Evolutionary conservation across 1,284 basidiomycete genomes (phyloP).

Genomic region (Malassezia furfur): DNA sequence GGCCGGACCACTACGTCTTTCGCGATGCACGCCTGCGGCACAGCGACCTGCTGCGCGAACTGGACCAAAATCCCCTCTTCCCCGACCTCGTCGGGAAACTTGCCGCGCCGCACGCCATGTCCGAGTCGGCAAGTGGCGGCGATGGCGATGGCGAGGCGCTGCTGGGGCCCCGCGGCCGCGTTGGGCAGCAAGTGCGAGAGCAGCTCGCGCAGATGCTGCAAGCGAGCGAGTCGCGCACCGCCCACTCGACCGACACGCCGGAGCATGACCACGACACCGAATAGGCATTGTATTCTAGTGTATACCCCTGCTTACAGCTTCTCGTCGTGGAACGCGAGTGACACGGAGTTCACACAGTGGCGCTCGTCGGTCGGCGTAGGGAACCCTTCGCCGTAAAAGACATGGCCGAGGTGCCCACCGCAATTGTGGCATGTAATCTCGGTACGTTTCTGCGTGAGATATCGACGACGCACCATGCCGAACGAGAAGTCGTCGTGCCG

Average conservation of each 20-base stretch:
- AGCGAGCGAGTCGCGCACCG: no score
- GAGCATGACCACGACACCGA: no score
- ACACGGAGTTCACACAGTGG: constrained; percentile 68
- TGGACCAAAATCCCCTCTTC: constrained; percentile 5
- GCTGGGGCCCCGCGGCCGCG: background rate
- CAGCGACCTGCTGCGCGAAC: constrained; percentile 12
- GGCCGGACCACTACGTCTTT: constrained; percentile 8
- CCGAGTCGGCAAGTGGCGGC: no score
- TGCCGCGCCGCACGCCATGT: no score
- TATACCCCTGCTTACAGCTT: constrained; percentile 19
- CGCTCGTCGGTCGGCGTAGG: constrained; percentile 59
- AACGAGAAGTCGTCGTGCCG: constrained; percentile 51
- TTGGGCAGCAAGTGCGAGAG: constrained; percentile 2
- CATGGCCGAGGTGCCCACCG: constrained; percentile 82
- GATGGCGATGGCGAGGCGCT: background rate
- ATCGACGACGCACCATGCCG: constrained; percentile 45
- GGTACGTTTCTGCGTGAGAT: constrained; percentile 50
- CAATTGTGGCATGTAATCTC: constrained; percentile 69
- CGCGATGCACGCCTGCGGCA: constrained; percentile 16
- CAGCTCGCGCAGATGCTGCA: constrained; percentile 2
- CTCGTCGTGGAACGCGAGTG: constrained; percentile 63
- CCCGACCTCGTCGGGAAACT: background rate
- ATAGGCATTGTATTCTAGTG: background rate
- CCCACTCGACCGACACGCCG: no score
- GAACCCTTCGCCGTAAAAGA: constrained; percentile 76